These are phyloP conservation scores for Claviceps sp. DNA, from an alignment of 2,329 filamentous ascomycete genomes.

Conservation along the genomic window DNA sequence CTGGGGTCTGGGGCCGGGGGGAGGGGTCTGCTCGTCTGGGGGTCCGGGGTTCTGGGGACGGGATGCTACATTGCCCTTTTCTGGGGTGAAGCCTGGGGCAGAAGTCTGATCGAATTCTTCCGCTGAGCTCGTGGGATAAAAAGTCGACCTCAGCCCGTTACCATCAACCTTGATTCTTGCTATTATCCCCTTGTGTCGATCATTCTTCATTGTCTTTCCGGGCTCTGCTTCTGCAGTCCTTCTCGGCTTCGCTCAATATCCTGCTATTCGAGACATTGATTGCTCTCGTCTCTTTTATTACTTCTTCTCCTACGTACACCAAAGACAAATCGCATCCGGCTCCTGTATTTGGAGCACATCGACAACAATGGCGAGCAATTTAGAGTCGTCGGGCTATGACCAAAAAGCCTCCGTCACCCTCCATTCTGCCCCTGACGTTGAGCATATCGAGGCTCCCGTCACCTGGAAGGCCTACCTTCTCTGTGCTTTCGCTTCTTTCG, in stretches of 20 bases:
- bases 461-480: slow-evolving; percentile 56
- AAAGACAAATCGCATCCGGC: neutral
- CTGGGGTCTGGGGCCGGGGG: neutral
- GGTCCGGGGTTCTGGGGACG: neutral
- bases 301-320: neutral
- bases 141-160: slow-evolving; percentile 2
- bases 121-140: slow-evolving; percentile 5
- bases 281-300: neutral
- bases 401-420: slow-evolving; percentile 20
- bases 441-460: slow-evolving; percentile 52
- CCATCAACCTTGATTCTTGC: neutral
- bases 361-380: neutral
- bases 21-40: no score
- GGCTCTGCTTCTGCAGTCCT: neutral
- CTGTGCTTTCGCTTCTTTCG: slow-evolving; percentile 58
- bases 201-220: slow-evolving; percentile 1
- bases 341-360: neutral
- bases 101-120: slow-evolving; percentile 2
- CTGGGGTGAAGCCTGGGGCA: neutral
- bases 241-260: neutral
- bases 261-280: neutral
- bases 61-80: slow-evolving; percentile 2
- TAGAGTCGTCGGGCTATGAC: slow-evolving; percentile 10
- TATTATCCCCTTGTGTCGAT: slow-evolving; percentile 1
- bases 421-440: slow-evolving; percentile 35